Base-by-base conservation (phyloP, 2,329 filamentous ascomycete species). In the Aspergillus sp. region DNA sequence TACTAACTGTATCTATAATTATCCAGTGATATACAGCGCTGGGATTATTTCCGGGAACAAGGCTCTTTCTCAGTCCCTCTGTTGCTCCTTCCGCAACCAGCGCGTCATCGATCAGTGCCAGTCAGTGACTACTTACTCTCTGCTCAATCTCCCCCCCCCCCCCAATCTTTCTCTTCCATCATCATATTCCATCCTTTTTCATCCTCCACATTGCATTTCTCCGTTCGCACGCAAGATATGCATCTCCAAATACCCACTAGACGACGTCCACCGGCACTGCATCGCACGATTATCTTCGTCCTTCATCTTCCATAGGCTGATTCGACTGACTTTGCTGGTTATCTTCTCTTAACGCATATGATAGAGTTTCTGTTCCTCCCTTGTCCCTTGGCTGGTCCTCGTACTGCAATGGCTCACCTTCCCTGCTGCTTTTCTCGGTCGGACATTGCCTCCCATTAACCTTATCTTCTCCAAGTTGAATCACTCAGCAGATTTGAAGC, bases 261-360 rank as follows among this genome's bases (percentile, higher is more conserved):
- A 13, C 32, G 32, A 36, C 32, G 32, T 36, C 32, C 32, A 36
- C 32, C 32, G 4, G 32, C 11, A 13, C 32, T 36, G 10, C 32
- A 36, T 36, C 32, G 32, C 32, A 36, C 32, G 11, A 36, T 13
- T 32, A 3, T 39, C 32, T 38, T 39, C 21, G 17, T 52, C 36
- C 44, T 50, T 50, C 25, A 10, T 23, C 23, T 27, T 21, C 53
- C 15, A 19, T 10, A 25, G 3, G 5, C 30, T 30, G 25, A 17
- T 8, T 23, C 27, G 50, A 59, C 8, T 61, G 64, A 62, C 49
- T 42, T 23, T 64, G 25, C 25, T 23, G 44, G 38, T 41, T 55
- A 52, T 13, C 48, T 44, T 19, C 25, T 11, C 11, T 1, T 41
- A 68, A 59, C 66, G 32, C 44, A 36, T 30, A 21, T 27, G 25